Base-by-base conservation (phyloP, 805 yeast genomes). In the Candida nonsorbophila region DNA sequence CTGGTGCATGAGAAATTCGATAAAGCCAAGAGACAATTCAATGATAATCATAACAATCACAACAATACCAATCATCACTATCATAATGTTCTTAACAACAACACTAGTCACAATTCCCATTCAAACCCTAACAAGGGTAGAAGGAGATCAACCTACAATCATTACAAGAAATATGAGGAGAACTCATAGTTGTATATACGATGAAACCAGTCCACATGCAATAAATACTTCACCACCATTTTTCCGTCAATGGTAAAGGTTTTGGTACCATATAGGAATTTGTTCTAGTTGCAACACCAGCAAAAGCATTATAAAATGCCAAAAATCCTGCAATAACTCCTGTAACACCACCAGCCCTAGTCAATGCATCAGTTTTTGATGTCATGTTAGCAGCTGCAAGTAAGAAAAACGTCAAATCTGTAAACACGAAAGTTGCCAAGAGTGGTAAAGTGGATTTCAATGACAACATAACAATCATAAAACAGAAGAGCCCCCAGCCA, bases 401-500 rank as follows among this genome's bases (percentile, higher is more conserved):
- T 24, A 63, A 46, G 17, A 54, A 12, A 29, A 62, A 62, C 3
- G 67, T 61, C 11, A 62, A 23, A 12, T 49, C 35, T 36, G 62
- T 53, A 22, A 30, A 42, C 16, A 42, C 32, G 29, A 63, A 62
- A 36, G 62, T 49, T 13, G 50, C 38, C 35, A 44, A 47, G 40
- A 62, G 57, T 7, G 58, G 58, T 9, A 49, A 51, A 6, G 67
- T 63, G 4, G 69, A 58, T 41, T 60, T 63, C 33, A 60, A 25
- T 4, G 68, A 60, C 25, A 47, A 45, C 34, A 58, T 41, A 7
- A 47, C 40, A 33, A 62, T 39, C 57, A 59, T 53, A 32, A 54
- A 49, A 3, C 68, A 61, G 41, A 63, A 62, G n/a, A 63, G 29
- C 15, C 55, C 58, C 69, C 67, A 63, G 24, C 56, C 69, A 12